Base-by-base conservation (phyloP, 1,139 yeast genomes). In the Kurtzmaniella quercitrusa region DNA sequence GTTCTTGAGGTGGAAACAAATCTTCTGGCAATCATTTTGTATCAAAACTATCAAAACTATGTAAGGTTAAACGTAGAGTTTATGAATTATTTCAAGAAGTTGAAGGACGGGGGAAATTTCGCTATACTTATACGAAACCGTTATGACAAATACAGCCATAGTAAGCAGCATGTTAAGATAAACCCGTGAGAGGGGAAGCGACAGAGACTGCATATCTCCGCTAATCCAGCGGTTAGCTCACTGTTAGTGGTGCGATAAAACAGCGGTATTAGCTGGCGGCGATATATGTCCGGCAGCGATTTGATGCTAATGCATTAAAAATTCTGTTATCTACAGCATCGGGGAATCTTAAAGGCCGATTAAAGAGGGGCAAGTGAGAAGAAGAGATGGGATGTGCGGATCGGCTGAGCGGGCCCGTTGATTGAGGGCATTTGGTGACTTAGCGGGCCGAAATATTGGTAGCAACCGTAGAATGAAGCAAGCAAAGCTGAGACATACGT, bases 1-100 rank as follows among this genome's bases (percentile, higher is more conserved):
- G 37, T 15, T 38, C 50, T 50, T 18, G 53, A 34, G 44, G 53
- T 49, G 23, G 52, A 47, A 23, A 53, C 42, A 39, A 45, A 46
- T 52, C 57, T 53, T 37, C 33, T 44, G 15, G 41, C 34, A 8
- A 37, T 36, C 16, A 33, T 21, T 37, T 21, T 43, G 36, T 31
- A 31, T 31, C 18, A 12, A 10, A 9, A 31, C 18, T 31, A 31
- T n/a, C 18, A 31, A 16, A 9, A 14, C 6, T 15, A 10, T 31
- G 17, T 12, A n/a, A 29, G 34, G 18, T 27, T 10, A 27, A 7
- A 27, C 31, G 31, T 27, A 27, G 31, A 27, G 31, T 27, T 6
- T 6, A 6, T 27, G 14, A 27, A 27, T 6, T 6, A 27, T 27
- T 27, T 10, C 31, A 27, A 27, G 31, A 10, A 27, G 10, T 10